Conservation (phyloP, 2,329 filamentous ascomycete genomes). For the Juglanconis juglandina region DNA sequence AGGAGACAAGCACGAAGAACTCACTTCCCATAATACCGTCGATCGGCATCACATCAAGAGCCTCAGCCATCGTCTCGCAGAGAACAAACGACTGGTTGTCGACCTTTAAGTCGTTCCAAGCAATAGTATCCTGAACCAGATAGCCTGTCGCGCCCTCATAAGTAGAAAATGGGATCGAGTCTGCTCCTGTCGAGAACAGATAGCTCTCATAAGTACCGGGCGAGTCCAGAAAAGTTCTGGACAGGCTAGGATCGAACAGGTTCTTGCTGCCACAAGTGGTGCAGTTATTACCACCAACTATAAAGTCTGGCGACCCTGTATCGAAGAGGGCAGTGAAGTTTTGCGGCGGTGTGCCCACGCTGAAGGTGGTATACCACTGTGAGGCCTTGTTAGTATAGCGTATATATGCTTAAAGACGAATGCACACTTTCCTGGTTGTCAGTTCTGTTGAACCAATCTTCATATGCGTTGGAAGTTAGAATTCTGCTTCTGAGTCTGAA, state of each 20-base stretch:
- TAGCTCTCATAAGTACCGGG: conserved; percentile 20
- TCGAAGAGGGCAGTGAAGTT: conserved; percentile 30
- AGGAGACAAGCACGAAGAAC: background rate
- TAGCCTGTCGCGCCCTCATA: conserved; percentile 24
- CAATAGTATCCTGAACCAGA: conserved; percentile 28
- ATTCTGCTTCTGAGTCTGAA: too few species aligned
- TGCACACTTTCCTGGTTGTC: conserved; percentile 9
- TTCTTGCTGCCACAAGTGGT: conserved; percentile 23
- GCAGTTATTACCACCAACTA: conserved; percentile 27
- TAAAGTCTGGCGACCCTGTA: conserved; percentile 28
- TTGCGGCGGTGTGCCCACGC: conserved; percentile 21
- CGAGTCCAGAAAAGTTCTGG: conserved; percentile 26
- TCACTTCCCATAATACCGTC: conserved; percentile 33
- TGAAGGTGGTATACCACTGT: conserved; percentile 21
- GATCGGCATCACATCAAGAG: conserved; percentile 25
- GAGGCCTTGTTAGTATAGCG: background rate
- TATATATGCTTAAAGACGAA: background rate
- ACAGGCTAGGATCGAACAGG: conserved; percentile 27
- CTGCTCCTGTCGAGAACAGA: conserved; percentile 27
- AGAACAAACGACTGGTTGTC: conserved; percentile 28
- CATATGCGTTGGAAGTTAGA: too few species aligned
- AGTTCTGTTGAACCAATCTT: conserved; percentile 15
- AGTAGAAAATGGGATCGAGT: conserved; percentile 25
- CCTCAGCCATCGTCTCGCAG: conserved; percentile 27
- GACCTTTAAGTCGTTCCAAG: conserved; percentile 19